Conservation (phyloP, 2,329 filamentous ascomycete species). For the Fusarium sp. region DNA sequence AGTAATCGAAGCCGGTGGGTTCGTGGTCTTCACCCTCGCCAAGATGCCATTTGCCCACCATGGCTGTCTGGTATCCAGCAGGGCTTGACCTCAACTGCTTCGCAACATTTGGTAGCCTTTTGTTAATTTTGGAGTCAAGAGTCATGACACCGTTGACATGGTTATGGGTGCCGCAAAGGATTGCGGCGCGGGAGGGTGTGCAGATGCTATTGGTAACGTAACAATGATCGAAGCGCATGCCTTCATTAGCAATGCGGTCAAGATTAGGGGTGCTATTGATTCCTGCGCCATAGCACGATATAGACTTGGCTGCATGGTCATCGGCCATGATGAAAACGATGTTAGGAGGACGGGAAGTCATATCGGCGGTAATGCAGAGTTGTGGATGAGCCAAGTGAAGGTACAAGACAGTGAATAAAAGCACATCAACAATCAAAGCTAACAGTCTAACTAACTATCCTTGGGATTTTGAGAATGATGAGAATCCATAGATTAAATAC, state of each 20-base stretch:
- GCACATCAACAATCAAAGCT: too few relatives aligned
- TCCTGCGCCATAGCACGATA: constrained; percentile 64
- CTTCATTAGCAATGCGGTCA: constrained; percentile 64
- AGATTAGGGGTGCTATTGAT: constrained; percentile 68
- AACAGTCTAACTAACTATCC: too few relatives aligned
- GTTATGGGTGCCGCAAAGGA: constrained; percentile 66
- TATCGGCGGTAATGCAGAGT: neutral
- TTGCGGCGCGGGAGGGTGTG: constrained; percentile 65
- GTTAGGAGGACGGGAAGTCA: constrained; percentile 36
- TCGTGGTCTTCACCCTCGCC: constrained; percentile 63
- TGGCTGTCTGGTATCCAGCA: constrained; percentile 64
- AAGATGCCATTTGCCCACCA: constrained; percentile 69
- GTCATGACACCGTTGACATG: constrained; percentile 68
- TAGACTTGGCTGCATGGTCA: constrained; percentile 67
- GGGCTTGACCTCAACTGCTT: constrained; percentile 62
- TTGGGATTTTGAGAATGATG: too few relatives aligned
- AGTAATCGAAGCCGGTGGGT: constrained; percentile 67
- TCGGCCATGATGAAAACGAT: constrained; percentile 68
- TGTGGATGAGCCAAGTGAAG: too few relatives aligned
- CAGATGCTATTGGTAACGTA: constrained; percentile 70
- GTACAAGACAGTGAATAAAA: too few relatives aligned
- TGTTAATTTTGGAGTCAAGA: constrained; percentile 63
- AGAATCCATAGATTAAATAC: too few relatives aligned
- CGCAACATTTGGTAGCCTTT: constrained; percentile 65
- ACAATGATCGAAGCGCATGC: constrained; percentile 67